phyloP scores from a whole-genome alignment of 495 filamentous ascomycete species.

The Talaromyces thailandensis region DNA sequence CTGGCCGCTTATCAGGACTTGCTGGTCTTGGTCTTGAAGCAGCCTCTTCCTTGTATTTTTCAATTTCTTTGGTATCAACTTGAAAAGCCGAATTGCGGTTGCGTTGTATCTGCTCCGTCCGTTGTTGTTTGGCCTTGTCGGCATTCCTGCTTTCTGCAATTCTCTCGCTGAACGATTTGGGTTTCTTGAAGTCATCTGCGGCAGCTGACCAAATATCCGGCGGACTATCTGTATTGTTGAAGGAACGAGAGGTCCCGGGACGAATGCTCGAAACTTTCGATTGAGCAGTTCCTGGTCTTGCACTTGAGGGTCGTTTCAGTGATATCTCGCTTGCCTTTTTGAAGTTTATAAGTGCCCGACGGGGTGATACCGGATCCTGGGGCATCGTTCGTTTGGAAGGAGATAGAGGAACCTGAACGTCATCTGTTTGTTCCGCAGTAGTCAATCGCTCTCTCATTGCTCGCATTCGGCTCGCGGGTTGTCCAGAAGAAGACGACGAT shows the following conservation, averaged over 20 bases:
- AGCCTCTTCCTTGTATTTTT: constrained; percentile 53
- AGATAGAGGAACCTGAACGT: constrained; percentile 68
- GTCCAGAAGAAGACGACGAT: constrained; percentile 12
- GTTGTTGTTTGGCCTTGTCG: constrained; percentile 39
- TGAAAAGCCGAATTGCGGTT: constrained; percentile 67
- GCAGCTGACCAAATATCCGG: constrained; percentile 20
- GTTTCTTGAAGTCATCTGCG: constrained; percentile 26
- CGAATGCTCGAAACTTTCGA: constrained; percentile 26
- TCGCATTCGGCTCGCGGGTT: neutral
- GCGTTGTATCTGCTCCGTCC: constrained; percentile 45
- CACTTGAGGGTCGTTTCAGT: constrained; percentile 59
- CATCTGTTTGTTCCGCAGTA: neutral
- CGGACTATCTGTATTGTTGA: constrained; percentile 12
- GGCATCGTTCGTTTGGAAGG: constrained; percentile 49
- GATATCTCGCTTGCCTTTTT: constrained; percentile 87
- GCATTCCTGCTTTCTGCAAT: constrained; percentile 55
- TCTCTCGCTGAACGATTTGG: constrained; percentile 77
- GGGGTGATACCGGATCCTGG: constrained; percentile 60
- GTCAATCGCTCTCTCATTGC: neutral
- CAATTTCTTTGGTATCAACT: constrained; percentile 54
- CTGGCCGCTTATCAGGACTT: constrained; percentile 30
- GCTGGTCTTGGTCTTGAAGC: constrained; percentile 32
- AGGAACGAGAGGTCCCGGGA: neutral
- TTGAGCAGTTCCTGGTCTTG: constrained; percentile 14
- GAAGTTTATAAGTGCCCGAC: constrained; percentile 74